phyloP scores from a whole-genome alignment of 2,329 filamentous ascomycete species.

The Ilyonectria mors-panacis region DNA sequence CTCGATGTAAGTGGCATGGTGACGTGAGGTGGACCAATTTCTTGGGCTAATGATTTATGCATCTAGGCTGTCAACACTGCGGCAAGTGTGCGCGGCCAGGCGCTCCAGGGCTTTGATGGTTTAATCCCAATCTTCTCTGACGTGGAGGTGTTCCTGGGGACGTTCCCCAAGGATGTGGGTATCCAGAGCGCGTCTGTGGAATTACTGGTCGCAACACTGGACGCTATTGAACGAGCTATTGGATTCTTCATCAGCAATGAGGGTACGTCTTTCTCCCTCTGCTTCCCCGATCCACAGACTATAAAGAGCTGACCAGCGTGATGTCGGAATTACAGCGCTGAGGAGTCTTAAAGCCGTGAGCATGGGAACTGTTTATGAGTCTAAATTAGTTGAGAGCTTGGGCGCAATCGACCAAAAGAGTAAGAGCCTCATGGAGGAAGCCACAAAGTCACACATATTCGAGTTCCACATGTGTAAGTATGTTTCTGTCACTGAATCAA shows the following conservation, averaged over 20 bases:
- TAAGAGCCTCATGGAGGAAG: constrained; percentile 14
- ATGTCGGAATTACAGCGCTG: background rate
- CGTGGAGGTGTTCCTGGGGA: constrained; percentile 22
- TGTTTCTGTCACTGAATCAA: background rate
- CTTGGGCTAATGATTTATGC: background rate
- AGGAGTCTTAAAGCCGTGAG: background rate
- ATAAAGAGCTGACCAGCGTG: background rate
- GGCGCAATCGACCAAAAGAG: constrained; percentile 8
- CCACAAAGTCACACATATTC: constrained; percentile 12
- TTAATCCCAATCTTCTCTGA: constrained; percentile 15
- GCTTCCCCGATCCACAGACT: background rate
- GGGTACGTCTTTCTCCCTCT: background rate
- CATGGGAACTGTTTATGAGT: background rate
- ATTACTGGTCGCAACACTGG: background rate
- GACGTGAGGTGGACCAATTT: background rate
- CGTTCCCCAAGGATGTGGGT: constrained; percentile 4
- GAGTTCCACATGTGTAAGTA: constrained; percentile 7
- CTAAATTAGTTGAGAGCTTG: background rate
- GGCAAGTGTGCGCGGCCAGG: background rate
- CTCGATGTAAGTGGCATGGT: background rate
- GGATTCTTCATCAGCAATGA: constrained; percentile 25
- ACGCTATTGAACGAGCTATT: constrained; percentile 18
- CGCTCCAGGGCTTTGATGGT: constrained; percentile 11
- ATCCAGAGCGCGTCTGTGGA: constrained; percentile 1
- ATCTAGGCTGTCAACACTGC: constrained; percentile 14